Evolutionary conservation across 2,329 filamentous ascomycete species (phyloP).

Genomic region (Aureobasidium sp.): DNA sequence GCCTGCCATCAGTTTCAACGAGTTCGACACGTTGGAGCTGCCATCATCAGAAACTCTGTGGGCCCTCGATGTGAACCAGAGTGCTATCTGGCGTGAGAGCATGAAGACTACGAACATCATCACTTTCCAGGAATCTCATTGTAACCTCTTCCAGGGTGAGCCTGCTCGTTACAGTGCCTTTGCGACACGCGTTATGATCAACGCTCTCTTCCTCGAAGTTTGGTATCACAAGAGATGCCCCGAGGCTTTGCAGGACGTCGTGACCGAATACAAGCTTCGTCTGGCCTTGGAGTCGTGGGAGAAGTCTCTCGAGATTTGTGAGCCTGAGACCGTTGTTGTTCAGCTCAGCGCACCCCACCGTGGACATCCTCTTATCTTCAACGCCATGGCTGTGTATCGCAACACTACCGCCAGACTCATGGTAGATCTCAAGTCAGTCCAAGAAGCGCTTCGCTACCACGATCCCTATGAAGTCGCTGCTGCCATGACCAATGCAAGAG

Average conservation of each 20-base stretch:
- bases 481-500: slow-evolving; percentile 88
- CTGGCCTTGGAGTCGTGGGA: slow-evolving; percentile 98
- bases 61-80: slow-evolving; percentile 75
- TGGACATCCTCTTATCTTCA: slow-evolving; percentile 93
- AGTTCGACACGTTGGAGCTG: slow-evolving; percentile 86
- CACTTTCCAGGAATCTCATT: slow-evolving; percentile 89
- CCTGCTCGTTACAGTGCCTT: slow-evolving; percentile 89
- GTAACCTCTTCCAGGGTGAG: slow-evolving; percentile 91
- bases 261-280: slow-evolving; percentile 95
- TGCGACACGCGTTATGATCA: slow-evolving; percentile 96
- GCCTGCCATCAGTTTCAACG: slow-evolving; percentile 94
- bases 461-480: slow-evolving; percentile 94
- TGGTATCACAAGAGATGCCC: slow-evolving; percentile 99
- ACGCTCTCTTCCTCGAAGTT: slow-evolving; percentile 92
- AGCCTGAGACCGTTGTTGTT: slow-evolving; percentile 80
- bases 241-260: slow-evolving; percentile 93
- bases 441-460: slow-evolving; percentile 94
- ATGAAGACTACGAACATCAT: slow-evolving; percentile 62
- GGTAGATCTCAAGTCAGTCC: slow-evolving; percentile 89
- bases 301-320: slow-evolving; percentile 85
- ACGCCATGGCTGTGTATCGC: slow-evolving; percentile 92
- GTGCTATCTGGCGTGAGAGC: slow-evolving; percentile 74
- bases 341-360: slow-evolving; percentile 91
- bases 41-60: slow-evolving; percentile 91
- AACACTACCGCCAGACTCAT: slow-evolving; percentile 87